A percentile compares a stretch with the other conserved stretches of the same genome.
Evolutionary conservation across 78 protist genomes (phyloP).

Genomic region (Creolimax fragrantissima): DNA sequence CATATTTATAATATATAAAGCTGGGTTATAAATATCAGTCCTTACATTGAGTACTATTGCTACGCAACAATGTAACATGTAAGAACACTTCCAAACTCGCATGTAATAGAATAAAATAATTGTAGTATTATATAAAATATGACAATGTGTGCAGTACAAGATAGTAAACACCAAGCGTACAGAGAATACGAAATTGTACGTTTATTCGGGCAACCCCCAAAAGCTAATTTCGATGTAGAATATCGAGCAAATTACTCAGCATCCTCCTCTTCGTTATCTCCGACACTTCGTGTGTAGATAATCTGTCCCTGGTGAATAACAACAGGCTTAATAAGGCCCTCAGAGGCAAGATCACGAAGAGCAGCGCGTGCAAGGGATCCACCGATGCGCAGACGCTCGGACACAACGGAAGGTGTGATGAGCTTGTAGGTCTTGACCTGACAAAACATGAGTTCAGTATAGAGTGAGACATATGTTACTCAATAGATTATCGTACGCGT

Average conservation of each 20-base stretch:
- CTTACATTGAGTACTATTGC: too few species aligned
- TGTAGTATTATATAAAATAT: too few species aligned
- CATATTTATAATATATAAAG: too few species aligned
- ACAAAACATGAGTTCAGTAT: not conserved
- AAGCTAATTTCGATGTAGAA: not conserved
- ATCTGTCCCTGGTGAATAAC: slow-evolving; percentile 38
- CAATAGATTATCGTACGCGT: too few species aligned
- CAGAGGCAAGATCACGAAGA: slow-evolving; percentile 49
- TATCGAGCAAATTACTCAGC: not conserved
- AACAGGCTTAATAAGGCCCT: slow-evolving; percentile 71
- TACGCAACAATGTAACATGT: too few species aligned
- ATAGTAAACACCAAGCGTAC: too few species aligned
- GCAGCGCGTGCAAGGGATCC: slow-evolving; percentile 79
- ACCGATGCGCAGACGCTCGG: slow-evolving; percentile 74
- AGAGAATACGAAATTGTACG: not conserved
- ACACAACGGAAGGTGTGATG: slow-evolving; percentile 78
- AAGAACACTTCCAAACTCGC: too few species aligned
- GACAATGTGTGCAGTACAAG: too few species aligned
- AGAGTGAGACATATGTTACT: too few species aligned
- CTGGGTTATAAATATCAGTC: too few species aligned
- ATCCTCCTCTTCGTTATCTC: not conserved
- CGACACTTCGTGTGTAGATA: slow-evolving; percentile 69
- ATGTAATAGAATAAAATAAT: too few species aligned
- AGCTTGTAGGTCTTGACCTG: slow-evolving; percentile 69
- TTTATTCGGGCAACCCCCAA: not conserved